Base-by-base conservation (phyloP, 139 green algal genomes). In the Chlorella sp. region DNA sequence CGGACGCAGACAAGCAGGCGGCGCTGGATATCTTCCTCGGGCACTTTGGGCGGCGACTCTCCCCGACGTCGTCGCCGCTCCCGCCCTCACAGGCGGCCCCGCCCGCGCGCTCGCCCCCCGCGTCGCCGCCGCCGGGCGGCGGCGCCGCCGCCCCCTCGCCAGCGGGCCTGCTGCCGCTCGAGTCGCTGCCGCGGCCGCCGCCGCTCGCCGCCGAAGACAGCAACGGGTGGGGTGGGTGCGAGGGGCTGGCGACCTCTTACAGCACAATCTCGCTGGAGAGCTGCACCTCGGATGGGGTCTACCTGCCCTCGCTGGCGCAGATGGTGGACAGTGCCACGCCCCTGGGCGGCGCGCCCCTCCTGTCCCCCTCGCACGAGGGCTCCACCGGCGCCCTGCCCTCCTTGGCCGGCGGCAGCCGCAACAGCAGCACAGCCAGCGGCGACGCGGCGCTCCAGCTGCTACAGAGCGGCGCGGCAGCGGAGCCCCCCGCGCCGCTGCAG, bases 11-110 rank as follows among this genome's bases (percentile, higher is more conserved):
- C 78, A 98, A 97, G 88, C 94, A 98, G 86, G 92, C 95, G 51
- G 93, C 93, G 55, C 97, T 98, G 80, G 98, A 99, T 84, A 82
- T 98, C 31, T 97, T 98, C 71, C 87, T 98, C 55, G 94, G 94
- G 41, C 85, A 12, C 23, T 82, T 82, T 97, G 33, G 91, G 92
- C 67, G 84, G 75, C 0, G 93, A 97, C 69, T 74, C 90, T 48
- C n/a, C n/a, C n/a, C n/a, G n/a, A n/a, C n/a, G n/a, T n/a, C n/a
- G n/a, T n/a, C n/a, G n/a, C n/a, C n/a, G n/a, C n/a, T n/a, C n/a
- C n/a, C n/a, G n/a, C n/a, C n/a, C n/a, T n/a, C n/a, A n/a, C n/a
- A n/a, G n/a, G n/a, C n/a, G n/a, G n/a, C n/a, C n/a, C n/a, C n/a
- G n/a, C n/a, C n/a, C n/a, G n/a, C n/a, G n/a, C n/a, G n/a, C n/a